Base-by-base conservation (phyloP, 306 rosid species). In the Acmispon strigosus region DNA sequence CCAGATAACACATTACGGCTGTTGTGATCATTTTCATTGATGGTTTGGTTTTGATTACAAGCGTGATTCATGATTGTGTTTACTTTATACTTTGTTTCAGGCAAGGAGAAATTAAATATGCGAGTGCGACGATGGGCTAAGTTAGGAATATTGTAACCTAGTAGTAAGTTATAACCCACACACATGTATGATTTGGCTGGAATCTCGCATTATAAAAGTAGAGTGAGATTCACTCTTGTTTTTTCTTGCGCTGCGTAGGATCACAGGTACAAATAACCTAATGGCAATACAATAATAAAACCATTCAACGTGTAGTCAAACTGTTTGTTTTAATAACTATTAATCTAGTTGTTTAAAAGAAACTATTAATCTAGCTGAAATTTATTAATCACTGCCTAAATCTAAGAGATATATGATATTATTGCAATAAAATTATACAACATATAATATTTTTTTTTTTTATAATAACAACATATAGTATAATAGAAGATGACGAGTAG, bases 21-120 rank as follows among this genome's bases (percentile, higher is more conserved):
- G 22, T n/a, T 49, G 36, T 19, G 6, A 47, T 57, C 18, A 32
- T 41, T 54, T 73, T 39, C 24, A 17, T 42, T 43, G 34, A 34
- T 55, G 24, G 39, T 59, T 41, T 57, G 20, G 55, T 58, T 27
- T 66, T 32, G 37, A 32, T 32, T 53, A 51, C 70, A 78, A 74
- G 10, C 78, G 63, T 77, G 75, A 58, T 48, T 43, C 78, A 27
- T 66, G 65, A 65, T 27, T 18, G 62, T 19, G 51, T 67, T 49
- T 36, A 18, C 44, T 49, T 50, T 43, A 29, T 34, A 19, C 51
- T 27, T 27, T 47, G 60, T 70, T 70, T 70, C 66, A 14, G 14
- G 42, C 14, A 32, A 57, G 14, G 14, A 69, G 1, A 48, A 69
- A 37, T 68, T 29, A 15, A 20, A 57, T 22, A n/a, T 22, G 3